phyloP scores from a whole-genome alignment of 116 monocot genomes.

The Dioscorea cayenensis region DNA sequence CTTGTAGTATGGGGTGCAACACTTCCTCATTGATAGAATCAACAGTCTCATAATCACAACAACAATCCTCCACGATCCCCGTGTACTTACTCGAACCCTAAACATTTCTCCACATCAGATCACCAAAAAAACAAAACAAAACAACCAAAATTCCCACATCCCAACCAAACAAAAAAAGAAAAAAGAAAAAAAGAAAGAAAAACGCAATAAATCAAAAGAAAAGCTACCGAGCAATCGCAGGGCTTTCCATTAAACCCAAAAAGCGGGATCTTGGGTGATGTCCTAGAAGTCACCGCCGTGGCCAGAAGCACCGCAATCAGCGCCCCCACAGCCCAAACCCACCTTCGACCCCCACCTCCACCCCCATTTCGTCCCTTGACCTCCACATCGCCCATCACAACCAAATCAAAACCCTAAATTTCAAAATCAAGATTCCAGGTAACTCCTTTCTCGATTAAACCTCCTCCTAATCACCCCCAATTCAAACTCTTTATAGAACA shows the following conservation, averaged over 20 bases:
- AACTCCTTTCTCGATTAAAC: too few species aligned
- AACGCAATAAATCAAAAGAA: not conserved
- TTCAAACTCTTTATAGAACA: too few species aligned
- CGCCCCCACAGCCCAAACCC: constrained; percentile 20
- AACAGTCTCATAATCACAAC: constrained; percentile 76
- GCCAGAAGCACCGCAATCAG: constrained; percentile 30
- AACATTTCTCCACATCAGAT: not conserved
- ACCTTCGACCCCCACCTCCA: constrained; percentile 6
- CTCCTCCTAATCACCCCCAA: too few species aligned
- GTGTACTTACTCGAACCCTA: constrained; percentile 37
- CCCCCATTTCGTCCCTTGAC: not conserved
- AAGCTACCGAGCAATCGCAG: constrained; percentile 35
- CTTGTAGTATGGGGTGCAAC: constrained; percentile 64
- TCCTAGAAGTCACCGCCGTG: constrained; percentile 18
- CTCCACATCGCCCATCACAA: constrained; percentile 1
- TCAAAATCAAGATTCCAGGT: not conserved
- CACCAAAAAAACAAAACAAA: not conserved
- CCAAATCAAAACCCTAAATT: not conserved
- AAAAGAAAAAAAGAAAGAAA: not conserved
- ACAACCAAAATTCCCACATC: not conserved
- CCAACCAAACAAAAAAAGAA: too few species aligned
- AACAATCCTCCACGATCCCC: constrained; percentile 71
- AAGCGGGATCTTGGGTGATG: constrained; percentile 4
- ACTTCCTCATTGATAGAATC: constrained; percentile 63
- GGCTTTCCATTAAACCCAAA: constrained; percentile 2